Conservation (phyloP, 2,329 filamentous ascomycete genomes). For the Cladophialophora yegresii region DNA sequence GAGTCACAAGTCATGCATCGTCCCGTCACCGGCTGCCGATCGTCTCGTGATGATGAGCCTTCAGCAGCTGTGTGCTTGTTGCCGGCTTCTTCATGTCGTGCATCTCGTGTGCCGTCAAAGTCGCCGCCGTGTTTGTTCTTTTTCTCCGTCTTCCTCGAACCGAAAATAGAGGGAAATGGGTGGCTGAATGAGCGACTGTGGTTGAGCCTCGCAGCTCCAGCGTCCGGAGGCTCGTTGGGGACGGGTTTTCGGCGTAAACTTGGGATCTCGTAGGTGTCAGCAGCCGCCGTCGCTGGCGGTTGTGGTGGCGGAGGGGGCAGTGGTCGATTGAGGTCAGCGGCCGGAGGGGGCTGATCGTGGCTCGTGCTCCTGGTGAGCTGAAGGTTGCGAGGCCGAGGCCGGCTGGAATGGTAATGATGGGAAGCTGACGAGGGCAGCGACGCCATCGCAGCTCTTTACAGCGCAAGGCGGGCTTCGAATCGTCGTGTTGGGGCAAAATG, state of each 20-base stretch:
- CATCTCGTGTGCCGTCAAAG: constrained; percentile 47
- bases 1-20: constrained; percentile 86
- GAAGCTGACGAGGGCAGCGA: constrained; percentile 23
- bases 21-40: constrained; percentile 66
- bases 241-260: constrained; percentile 32
- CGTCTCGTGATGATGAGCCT: constrained; percentile 34
- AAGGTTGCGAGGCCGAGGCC: constrained; percentile 24
- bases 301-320: constrained; percentile 33
- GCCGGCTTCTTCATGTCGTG: constrained; percentile 43
- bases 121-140: constrained; percentile 49
- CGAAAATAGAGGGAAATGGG: constrained; percentile 73
- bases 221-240: constrained; percentile 23
- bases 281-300: constrained; percentile 27
- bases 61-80: constrained; percentile 36
- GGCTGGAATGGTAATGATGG: constrained; percentile 15
- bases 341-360: constrained; percentile 14
- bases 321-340: constrained; percentile 32
- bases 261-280: constrained; percentile 38
- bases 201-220: constrained; percentile 31
- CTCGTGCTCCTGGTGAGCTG: constrained; percentile 18
- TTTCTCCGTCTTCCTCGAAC: constrained; percentile 57
- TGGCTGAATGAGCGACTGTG: constrained; percentile 75
- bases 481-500: constrained; percentile 5
- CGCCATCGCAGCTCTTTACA: constrained; percentile 24
- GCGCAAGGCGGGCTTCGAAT: constrained; percentile 7